Evolutionary conservation across 202 grass and related monocot genomes (phyloP).

Genomic region (Schoenoplectus triqueter): DNA sequence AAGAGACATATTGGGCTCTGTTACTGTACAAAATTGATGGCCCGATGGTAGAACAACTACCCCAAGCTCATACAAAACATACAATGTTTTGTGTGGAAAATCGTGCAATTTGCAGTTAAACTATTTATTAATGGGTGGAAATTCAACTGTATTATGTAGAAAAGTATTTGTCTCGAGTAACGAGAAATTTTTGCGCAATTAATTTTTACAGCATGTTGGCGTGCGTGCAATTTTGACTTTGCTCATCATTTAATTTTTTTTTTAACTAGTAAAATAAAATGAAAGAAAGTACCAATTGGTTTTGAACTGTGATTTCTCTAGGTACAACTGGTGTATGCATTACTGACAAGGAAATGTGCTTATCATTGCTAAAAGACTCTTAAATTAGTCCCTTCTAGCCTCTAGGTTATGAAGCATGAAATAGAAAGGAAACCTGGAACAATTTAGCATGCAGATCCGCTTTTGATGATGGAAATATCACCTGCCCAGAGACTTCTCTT

Average conservation of each 20-base stretch:
- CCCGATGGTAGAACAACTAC: neutral
- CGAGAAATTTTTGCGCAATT: neutral
- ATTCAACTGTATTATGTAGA: neutral
- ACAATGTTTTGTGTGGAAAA: neutral
- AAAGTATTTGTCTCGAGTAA: neutral
- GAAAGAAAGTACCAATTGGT: neutral
- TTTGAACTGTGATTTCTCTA: neutral
- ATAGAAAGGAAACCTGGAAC: neutral
- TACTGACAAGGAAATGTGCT: neutral
- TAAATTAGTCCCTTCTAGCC: neutral
- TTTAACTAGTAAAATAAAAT: neutral
- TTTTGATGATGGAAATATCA: neutral
- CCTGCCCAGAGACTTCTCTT: neutral
- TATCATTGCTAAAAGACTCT: neutral
- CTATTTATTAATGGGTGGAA: neutral
- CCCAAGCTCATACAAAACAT: no score
- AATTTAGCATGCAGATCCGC: neutral
- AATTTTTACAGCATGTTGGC: neutral
- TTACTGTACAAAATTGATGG: neutral
- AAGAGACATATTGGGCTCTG: neutral
- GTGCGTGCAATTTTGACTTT: slow-evolving; percentile 12
- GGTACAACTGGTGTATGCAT: neutral
- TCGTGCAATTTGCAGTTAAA: neutral
- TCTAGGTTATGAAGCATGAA: neutral
- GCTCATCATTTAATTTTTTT: neutral